Evolutionary conservation across 805 yeast species (phyloP), one percentile per base, ranked within the genome.

Genomic region (Candida jianshihensis): DNA sequence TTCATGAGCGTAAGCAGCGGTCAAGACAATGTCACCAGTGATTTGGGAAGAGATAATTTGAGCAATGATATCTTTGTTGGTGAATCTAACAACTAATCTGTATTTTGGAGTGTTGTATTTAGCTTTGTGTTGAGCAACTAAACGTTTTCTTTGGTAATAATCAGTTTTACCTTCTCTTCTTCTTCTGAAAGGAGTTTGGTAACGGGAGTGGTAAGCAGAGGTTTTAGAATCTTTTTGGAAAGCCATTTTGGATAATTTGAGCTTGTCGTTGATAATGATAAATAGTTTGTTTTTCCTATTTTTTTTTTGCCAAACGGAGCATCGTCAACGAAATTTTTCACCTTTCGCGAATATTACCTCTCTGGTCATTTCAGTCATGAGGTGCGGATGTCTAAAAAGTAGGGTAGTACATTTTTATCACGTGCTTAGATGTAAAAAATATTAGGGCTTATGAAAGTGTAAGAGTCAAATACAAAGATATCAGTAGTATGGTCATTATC

Each of bases 161-260:
- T 92, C 98, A 67, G 98, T 92, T 81, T 92, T 92, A 77, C 98
- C 98, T 77, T 92, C 97, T 70, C 95, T 86, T 84, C 98, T 86
- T 81, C 98, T 89, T 74, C 98, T 88, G 96, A 89, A 92, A 55
- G 97, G 97, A 70, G 98, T 92, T 79, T 92, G 98, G 95, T 80
- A 92, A 71, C 98, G 89, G 66, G 97, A 88, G 79, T 79, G 86
- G 90, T 92, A 92, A 56, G 97, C 90, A 63, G 95, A 80, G 66
- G 77, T 71, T 81, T 88, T 87, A 55, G 70, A 60, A 53, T 66
- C 60, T 63, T 74, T 76, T 61, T 69, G 70, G 87, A 86, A 86
- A 60, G 76, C 75, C 95, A 86, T 86, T 70, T 61, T 76, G 39
- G 29, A 5, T 35, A 33, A 13, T 21, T 25, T n/a, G n/a, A n/a